phyloP scores from a whole-genome alignment of 108 stramenopile species.

The Pelagomonas calceolata region DNA sequence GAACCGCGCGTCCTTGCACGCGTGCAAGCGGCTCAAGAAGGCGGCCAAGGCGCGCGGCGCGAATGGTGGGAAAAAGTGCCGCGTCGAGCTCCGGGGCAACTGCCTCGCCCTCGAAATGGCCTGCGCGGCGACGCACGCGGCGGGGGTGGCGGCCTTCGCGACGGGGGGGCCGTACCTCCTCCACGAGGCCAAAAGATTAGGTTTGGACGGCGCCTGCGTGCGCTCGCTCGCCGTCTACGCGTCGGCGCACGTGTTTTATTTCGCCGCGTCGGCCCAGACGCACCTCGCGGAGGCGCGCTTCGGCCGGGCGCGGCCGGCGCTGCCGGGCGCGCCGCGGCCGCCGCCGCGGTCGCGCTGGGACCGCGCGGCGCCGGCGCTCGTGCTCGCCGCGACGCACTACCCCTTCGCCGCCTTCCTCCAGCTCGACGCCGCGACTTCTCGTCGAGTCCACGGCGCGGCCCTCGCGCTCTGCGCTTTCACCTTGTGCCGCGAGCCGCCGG shows the following conservation, averaged over 20 bases:
- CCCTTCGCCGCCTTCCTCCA: not conserved
- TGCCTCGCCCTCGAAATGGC: not conserved
- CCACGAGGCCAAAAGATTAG: not conserved
- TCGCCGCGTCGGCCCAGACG: not conserved
- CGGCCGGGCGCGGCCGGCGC: not conserved
- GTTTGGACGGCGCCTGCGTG: not conserved
- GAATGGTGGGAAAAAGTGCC: not conserved
- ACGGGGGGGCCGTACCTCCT: not conserved
- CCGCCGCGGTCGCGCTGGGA: not conserved
- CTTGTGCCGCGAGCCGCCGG: too few species aligned
- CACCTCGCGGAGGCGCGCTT: not conserved
- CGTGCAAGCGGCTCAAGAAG: not conserved
- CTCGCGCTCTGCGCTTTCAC: not conserved
- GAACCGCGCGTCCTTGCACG: not conserved
- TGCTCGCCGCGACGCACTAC: not conserved
- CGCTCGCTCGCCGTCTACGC: not conserved
- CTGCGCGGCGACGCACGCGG: not conserved
- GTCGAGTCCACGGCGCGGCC: not conserved
- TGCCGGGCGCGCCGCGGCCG: not conserved
- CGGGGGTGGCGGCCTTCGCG: not conserved
- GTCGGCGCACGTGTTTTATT: not conserved
- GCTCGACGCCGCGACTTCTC: not conserved
- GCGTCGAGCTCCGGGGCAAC: not conserved
- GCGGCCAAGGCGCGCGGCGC: not conserved
- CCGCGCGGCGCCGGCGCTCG: not conserved